These are phyloP conservation scores for Linum trigynum DNA, from an alignment of 345 rosid species.

Conservation along the genomic window DNA sequence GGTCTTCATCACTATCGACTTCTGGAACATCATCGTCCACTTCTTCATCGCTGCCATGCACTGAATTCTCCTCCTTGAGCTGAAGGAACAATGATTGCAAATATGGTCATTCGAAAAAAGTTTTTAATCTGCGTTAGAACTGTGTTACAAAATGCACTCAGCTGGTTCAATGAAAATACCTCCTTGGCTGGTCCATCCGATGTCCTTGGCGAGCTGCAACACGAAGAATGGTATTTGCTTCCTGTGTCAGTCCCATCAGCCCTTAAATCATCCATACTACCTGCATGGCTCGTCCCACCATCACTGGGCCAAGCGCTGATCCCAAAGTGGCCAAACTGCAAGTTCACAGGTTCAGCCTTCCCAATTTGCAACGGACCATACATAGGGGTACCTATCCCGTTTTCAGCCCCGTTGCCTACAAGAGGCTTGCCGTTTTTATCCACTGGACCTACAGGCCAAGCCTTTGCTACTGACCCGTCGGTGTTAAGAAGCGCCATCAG, in stretches of 20 bases:
- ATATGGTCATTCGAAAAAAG: no score
- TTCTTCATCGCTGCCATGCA: slow-evolving; percentile 95
- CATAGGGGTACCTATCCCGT: slow-evolving; percentile 51
- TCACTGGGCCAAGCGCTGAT: slow-evolving; percentile 98
- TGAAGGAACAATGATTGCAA: slow-evolving; percentile 10
- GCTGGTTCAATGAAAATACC: slow-evolving; percentile 30
- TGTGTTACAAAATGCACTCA: not conserved
- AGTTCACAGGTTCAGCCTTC: slow-evolving; percentile 87
- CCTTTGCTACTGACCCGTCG: slow-evolving; percentile 90
- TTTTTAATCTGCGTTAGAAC: not conserved
- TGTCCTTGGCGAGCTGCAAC: slow-evolving; percentile 92
- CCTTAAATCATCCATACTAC: slow-evolving; percentile 76
- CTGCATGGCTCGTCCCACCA: slow-evolving; percentile 85
- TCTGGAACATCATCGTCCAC: slow-evolving; percentile 68
- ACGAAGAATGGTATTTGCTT: slow-evolving; percentile 76
- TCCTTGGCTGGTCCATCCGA: slow-evolving; percentile 86
- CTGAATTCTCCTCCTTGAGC: slow-evolving; percentile 89
- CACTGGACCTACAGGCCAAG: slow-evolving; percentile 75
- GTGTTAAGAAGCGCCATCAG: slow-evolving; percentile 94
- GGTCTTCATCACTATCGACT: slow-evolving; percentile 79
- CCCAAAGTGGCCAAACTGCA: slow-evolving; percentile 90
- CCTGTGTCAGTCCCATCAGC: slow-evolving; percentile 70
- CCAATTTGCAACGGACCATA: slow-evolving; percentile 72
- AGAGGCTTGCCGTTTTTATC: slow-evolving; percentile 44
- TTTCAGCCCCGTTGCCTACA: slow-evolving; percentile 30